These are phyloP conservation scores for Coemansia sp. DNA, from an alignment of 192 early-diverging fungal species.

Conservation along the genomic window DNA sequence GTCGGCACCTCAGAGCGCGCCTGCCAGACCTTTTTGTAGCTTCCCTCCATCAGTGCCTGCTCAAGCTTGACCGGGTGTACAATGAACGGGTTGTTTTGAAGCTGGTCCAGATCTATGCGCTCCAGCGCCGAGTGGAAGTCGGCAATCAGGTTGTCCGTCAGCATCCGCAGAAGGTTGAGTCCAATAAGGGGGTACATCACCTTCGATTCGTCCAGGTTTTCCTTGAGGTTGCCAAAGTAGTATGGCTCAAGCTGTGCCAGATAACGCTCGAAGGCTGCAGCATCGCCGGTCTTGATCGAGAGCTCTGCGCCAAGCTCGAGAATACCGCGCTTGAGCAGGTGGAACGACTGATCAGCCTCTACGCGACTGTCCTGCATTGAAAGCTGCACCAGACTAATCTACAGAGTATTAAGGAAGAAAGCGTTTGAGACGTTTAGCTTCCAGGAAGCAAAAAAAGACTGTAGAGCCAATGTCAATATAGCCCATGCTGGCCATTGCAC, in stretches of 20 bases:
- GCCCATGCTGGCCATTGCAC: background rate
- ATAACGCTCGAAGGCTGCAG: slow-evolving; percentile 94
- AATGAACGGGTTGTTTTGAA: slow-evolving; percentile 80
- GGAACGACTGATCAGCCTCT: slow-evolving; percentile 31
- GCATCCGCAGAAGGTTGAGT: slow-evolving; percentile 87
- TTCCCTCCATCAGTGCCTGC: slow-evolving; percentile 97
- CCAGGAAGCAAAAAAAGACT: background rate
- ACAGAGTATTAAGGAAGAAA: slow-evolving; percentile 8
- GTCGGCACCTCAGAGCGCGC: slow-evolving; percentile 84
- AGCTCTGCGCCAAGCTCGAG: slow-evolving; percentile 89
- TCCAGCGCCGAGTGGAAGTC: slow-evolving; percentile 99
- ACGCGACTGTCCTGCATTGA: slow-evolving; percentile 33
- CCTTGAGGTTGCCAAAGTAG: slow-evolving; percentile 67
- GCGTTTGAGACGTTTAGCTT: background rate
- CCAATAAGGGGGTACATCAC: slow-evolving; percentile 89
- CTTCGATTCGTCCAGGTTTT: slow-evolving; percentile 68
- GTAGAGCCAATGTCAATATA: background rate
- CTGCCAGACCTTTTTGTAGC: slow-evolving; percentile 97
- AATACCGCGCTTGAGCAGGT: slow-evolving; percentile 50
- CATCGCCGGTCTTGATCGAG: slow-evolving; percentile 83
- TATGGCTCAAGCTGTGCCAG: slow-evolving; percentile 88
- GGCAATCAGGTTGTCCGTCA: slow-evolving; percentile 93
- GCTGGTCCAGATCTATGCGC: slow-evolving; percentile 77
- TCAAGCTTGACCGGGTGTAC: slow-evolving; percentile 92
- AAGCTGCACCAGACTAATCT: slow-evolving; percentile 42